Evolutionary conservation across 164 flowering plant species (phyloP).

Genomic region (Cinnamomum chago): DNA sequence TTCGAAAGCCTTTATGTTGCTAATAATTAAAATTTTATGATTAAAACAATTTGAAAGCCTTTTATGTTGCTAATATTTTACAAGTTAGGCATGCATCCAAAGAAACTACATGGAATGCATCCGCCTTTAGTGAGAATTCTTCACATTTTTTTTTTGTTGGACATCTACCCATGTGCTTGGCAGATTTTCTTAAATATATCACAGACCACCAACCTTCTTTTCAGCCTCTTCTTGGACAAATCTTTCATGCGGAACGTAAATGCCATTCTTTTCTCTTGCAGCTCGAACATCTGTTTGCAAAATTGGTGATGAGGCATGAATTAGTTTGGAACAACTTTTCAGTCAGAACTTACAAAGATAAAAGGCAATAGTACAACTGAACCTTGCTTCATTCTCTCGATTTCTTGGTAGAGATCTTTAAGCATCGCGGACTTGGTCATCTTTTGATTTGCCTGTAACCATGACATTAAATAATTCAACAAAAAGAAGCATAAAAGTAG

Average conservation of each 20-base stretch:
- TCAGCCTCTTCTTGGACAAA: constrained; percentile 69
- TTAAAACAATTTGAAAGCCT: neutral
- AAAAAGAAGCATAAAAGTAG: neutral
- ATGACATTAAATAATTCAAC: neutral
- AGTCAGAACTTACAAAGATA: neutral
- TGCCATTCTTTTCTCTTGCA: constrained; percentile 88
- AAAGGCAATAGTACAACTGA: constrained; percentile 4
- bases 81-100: no score
- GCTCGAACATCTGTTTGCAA: constrained; percentile 61
- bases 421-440: constrained; percentile 59
- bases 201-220: constrained; percentile 50
- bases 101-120: no score
- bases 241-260: constrained; percentile 76
- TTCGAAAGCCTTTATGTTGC: neutral
- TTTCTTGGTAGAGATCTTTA: constrained; percentile 67
- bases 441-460: constrained; percentile 72
- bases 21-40: no score
- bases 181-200: neutral
- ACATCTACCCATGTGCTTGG: neutral
- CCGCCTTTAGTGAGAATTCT: no score
- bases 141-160: no score
- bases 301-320: neutral
- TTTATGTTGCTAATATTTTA: no score
- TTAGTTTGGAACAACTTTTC: neutral
- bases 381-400: constrained; percentile 89